phyloP scores from a whole-genome alignment of 2,329 filamentous ascomycete genomes.

The Fusarium nanum region DNA sequence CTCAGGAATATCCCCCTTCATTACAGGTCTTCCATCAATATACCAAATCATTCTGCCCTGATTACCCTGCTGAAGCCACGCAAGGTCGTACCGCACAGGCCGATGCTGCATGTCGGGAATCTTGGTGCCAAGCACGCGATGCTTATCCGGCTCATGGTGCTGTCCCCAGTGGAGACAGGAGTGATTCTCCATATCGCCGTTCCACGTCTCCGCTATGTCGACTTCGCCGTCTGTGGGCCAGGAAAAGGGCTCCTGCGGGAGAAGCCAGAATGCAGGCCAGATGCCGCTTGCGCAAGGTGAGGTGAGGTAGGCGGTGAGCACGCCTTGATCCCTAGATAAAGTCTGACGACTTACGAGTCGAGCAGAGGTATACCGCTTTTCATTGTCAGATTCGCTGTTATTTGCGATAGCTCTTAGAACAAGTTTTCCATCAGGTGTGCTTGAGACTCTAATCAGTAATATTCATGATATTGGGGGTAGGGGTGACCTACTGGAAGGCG shows the following conservation, averaged over 20 bases:
- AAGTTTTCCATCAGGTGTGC: constrained; percentile 57
- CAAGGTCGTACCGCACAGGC: constrained; percentile 66
- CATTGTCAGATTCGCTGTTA: constrained; percentile 47
- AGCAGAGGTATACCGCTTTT: constrained; percentile 64
- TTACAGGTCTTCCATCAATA: constrained; percentile 66
- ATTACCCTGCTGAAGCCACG: constrained; percentile 61
- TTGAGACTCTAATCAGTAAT: constrained; percentile 1
- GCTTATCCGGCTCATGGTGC: constrained; percentile 66
- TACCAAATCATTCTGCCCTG: constrained; percentile 67
- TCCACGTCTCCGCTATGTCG: constrained; percentile 72
- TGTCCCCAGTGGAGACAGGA: constrained; percentile 70
- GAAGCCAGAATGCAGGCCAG: constrained; percentile 72
- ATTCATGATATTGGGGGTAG: not conserved
- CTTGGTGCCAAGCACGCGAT: constrained; percentile 64
- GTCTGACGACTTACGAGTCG: constrained; percentile 65
- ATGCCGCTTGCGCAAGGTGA: constrained; percentile 67
- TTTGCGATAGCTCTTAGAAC: constrained; percentile 64
- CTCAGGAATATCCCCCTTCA: constrained; percentile 65
- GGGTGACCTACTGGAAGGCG: constrained; percentile 59
- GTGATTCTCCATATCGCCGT: constrained; percentile 66
- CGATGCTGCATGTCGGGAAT: constrained; percentile 61
- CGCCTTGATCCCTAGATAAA: constrained; percentile 62
- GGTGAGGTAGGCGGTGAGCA: constrained; percentile 62
- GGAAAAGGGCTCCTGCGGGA: constrained; percentile 66
- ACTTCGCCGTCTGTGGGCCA: constrained; percentile 71